Evolutionary conservation across 2,329 filamentous ascomycete species (phyloP).

Genomic region (Tolypocladium tundrense): DNA sequence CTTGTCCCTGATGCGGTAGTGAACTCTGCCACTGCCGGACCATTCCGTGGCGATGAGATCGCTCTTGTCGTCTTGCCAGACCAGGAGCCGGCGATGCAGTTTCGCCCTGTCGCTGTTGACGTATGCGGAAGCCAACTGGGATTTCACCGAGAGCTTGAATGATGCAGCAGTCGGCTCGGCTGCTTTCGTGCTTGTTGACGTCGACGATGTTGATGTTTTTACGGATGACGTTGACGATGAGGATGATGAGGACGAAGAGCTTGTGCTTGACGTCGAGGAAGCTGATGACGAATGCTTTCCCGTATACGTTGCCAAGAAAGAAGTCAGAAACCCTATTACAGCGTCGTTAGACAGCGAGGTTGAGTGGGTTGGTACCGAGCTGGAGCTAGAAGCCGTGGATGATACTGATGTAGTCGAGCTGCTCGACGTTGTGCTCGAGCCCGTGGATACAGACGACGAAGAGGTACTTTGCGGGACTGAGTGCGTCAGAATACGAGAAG

Average conservation of each 20-base stretch:
- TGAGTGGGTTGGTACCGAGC: neutral
- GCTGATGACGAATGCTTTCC: neutral
- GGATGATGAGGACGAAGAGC: neutral
- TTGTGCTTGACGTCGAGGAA: neutral
- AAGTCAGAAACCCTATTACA: neutral
- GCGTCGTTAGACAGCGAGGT: neutral
- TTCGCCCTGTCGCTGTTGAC: neutral
- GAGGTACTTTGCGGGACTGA: neutral
- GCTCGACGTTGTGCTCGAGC: neutral
- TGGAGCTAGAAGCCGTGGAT: neutral
- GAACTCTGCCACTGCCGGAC: neutral
- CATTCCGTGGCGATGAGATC: conserved; percentile 9
- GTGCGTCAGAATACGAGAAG: neutral
- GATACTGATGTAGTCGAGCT: neutral
- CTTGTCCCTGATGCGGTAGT: conserved; percentile 6
- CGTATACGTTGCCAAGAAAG: neutral
- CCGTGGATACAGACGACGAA: neutral
- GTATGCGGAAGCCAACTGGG: conserved; percentile 8
- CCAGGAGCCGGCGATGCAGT: conserved; percentile 6
- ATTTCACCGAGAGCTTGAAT: conserved; percentile 7
- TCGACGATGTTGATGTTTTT: neutral
- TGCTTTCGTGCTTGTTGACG: neutral
- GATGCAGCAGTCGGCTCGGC: neutral
- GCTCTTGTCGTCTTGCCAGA: conserved; percentile 12
- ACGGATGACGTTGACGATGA: neutral